phyloP scores from a whole-genome alignment of 1,139 yeast genomes.

The Taphrina pruni region DNA sequence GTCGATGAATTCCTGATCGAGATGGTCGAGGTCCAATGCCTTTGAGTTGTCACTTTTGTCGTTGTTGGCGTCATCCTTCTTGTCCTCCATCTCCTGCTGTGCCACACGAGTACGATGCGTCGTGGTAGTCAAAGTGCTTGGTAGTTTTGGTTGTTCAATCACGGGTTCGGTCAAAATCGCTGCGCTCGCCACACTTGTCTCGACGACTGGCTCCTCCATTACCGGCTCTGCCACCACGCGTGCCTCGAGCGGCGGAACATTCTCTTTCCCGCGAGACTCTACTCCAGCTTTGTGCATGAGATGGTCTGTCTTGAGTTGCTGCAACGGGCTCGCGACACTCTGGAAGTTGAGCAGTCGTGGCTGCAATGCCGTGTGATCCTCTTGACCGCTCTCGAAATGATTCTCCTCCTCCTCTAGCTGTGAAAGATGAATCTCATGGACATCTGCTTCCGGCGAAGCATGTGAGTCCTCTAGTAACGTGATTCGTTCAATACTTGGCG shows the following conservation, averaged over 20 bases:
- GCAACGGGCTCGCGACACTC: not conserved
- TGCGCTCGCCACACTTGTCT: not conserved
- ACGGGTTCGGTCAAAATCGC: not conserved
- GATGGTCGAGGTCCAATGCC: not conserved
- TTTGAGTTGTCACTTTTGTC: not conserved
- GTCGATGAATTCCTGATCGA: constrained; percentile 35
- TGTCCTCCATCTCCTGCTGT: not conserved
- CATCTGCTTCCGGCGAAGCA: not conserved
- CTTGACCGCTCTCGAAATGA: not conserved
- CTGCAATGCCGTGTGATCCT: constrained; percentile 10
- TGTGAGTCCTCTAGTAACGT: not conserved
- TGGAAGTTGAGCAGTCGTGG: constrained; percentile 22
- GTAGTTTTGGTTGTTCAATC: too few relatives aligned
- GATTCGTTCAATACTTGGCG: constrained; percentile 11
- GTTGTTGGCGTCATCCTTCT: not conserved
- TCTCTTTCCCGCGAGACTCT: constrained; percentile 14
- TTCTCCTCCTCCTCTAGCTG: not conserved
- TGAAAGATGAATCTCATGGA: constrained; percentile 6
- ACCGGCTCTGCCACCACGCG: not conserved
- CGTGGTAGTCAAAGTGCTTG: not conserved
- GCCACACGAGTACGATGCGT: not conserved
- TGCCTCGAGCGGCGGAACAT: constrained; percentile 9
- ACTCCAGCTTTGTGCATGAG: not conserved
- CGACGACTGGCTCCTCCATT: not conserved
- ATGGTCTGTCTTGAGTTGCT: not conserved